Evolutionary conservation across 192 early-diverging fungal species (phyloP).

Genomic region (Phycomyces nitens): DNA sequence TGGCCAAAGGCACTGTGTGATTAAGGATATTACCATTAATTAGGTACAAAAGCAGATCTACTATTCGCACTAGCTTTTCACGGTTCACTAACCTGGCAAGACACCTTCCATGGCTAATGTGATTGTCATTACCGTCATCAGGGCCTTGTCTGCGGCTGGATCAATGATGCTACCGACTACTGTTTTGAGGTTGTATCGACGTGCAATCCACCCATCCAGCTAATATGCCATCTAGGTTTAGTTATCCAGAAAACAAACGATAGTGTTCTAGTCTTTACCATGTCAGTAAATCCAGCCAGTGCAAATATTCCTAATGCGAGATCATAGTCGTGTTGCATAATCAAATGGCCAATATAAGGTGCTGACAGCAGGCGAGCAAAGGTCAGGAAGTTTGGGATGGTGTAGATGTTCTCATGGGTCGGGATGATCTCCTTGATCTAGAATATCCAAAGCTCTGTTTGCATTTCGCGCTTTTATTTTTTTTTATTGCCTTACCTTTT

Average conservation of each 20-base stretch:
- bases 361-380: slow-evolving; percentile 71
- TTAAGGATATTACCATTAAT: no score
- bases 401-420: slow-evolving; percentile 77
- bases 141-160: slow-evolving; percentile 88
- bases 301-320: slow-evolving; percentile 73
- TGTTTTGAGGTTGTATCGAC: slow-evolving; percentile 81
- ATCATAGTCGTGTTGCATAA: slow-evolving; percentile 67
- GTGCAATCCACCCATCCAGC: slow-evolving; percentile 87
- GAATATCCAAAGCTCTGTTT: not conserved
- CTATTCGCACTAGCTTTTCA: not conserved
- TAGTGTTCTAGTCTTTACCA: slow-evolving; percentile 38
- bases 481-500: not conserved
- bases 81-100: slow-evolving; percentile 58
- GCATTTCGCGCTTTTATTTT: not conserved
- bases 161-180: slow-evolving; percentile 87
- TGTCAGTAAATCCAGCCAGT: slow-evolving; percentile 83
- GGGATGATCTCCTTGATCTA: not conserved
- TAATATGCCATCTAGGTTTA: no score
- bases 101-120: slow-evolving; percentile 66
- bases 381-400: slow-evolving; percentile 87
- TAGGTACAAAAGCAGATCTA: not conserved
- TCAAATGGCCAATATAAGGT: slow-evolving; percentile 88
- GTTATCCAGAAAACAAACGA: not conserved
- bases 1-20: slow-evolving; percentile 68
- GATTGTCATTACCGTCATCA: slow-evolving; percentile 88